These are phyloP conservation scores for Bisporella sp. DNA, from an alignment of 2,329 filamentous ascomycete species.

Conservation along the genomic window DNA sequence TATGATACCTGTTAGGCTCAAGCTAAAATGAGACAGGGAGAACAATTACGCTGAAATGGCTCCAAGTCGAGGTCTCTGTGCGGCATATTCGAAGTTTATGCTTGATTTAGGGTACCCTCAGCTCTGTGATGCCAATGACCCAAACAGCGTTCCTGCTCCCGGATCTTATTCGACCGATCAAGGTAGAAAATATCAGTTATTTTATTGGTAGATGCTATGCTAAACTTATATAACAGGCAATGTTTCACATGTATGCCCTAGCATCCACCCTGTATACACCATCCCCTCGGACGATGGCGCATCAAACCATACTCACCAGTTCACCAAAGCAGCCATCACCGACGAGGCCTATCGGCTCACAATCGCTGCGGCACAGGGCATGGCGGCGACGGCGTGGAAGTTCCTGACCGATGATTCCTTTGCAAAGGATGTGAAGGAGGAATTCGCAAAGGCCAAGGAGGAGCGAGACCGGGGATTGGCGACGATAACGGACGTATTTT, in stretches of 20 bases:
- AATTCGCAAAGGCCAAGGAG: not conserved
- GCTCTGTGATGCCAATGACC: not conserved
- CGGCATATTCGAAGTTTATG: not conserved
- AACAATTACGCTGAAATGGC: not conserved
- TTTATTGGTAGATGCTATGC: not conserved
- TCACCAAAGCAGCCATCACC: not conserved
- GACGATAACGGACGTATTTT: not conserved
- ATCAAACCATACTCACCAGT: not conserved
- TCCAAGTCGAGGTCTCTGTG: not conserved
- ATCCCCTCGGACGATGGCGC: not conserved
- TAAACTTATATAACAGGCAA: not conserved
- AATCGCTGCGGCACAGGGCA: not conserved
- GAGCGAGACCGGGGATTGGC: not conserved
- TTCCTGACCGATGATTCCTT: not conserved
- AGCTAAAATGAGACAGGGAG: not conserved
- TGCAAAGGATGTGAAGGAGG: not conserved
- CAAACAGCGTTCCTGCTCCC: not conserved
- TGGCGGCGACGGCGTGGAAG: not conserved
- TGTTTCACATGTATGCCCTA: not conserved
- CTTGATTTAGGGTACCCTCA: not conserved
- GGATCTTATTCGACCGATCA: not conserved
- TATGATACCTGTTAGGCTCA: too few species aligned
- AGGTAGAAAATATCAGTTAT: not conserved
- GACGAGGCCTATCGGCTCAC: not conserved
- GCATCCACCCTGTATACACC: not conserved